Evolutionary conservation across 768 basidiomycete species (phyloP), one percentile per base, ranked within the genome.

Genomic region (Podaxis sp.): DNA sequence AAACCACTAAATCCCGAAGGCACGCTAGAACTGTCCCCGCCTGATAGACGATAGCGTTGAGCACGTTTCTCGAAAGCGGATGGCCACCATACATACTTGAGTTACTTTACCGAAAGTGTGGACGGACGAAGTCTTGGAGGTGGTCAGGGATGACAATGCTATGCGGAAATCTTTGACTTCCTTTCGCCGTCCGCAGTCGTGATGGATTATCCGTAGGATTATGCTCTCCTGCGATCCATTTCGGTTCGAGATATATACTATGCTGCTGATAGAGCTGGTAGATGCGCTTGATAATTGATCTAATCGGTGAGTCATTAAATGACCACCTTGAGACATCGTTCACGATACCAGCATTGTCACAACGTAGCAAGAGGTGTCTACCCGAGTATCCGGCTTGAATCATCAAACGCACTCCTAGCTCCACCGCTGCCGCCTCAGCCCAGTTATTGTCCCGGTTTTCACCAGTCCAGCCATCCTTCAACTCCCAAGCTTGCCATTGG

Each of bases 361-460:
- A 81, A 3, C 70, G 69, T 1, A 84, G 56, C 0, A 62, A 38
- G 3, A 80, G 38, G n/a, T 69, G 71, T 4, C 64, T 66, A 3
- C 71, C 65, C 0, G 27, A 57, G 27, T 67, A 64, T 0, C 71
- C 70, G 0, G 69, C 46, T 0, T 74, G 65, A 2, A 77, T 66
- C 3, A 77, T 38, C 1, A 74, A 69, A 1, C 70, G 70, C 0
- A 81, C 43, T 0, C 76, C 79, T 0, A 82, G 66, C 55, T 82
- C 80, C 0, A 80, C 69, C 0, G 77, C 80, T 0, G 77, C 73
- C 33, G 80, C 75, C 67, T 82, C 81, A 0, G 75, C 77, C 80
- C 81, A 82, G 3, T 75, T 74, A 24, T 78, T 82, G 58, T 75
- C 68, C 5, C 75, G 47, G 5, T 71, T 70, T 0, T 69, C 57